These are phyloP conservation scores for Coleophoma crateriformis DNA, from an alignment of 2,329 filamentous ascomycete species.

Conservation along the genomic window DNA sequence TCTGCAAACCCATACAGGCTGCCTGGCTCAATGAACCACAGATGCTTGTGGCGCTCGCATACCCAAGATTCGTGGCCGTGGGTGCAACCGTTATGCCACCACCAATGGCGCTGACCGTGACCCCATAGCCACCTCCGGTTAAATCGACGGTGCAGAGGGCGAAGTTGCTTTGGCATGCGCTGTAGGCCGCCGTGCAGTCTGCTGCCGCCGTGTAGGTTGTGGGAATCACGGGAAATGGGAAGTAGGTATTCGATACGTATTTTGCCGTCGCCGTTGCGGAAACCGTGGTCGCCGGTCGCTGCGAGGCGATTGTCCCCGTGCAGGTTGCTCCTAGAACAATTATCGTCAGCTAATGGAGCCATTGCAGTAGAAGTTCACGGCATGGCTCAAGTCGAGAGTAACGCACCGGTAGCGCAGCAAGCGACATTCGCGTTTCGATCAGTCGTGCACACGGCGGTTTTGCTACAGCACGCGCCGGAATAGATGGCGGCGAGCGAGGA, in stretches of 20 bases:
- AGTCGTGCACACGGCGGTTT: slow-evolving; percentile 21
- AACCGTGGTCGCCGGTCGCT: slow-evolving; percentile 11
- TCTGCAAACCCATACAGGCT: slow-evolving; percentile 37
- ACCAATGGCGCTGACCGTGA: slow-evolving; percentile 49
- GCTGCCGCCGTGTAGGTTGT: slow-evolving; percentile 45
- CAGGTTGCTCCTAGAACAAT: slow-evolving; percentile 17
- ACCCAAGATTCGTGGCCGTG: slow-evolving; percentile 30
- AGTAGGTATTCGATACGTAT: slow-evolving; percentile 52
- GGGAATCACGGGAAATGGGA: slow-evolving; percentile 51
- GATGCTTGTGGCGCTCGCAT: slow-evolving; percentile 43
- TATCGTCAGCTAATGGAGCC: background rate
- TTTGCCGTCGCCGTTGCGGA: slow-evolving; percentile 25
- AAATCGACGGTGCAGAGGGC: slow-evolving; percentile 46
- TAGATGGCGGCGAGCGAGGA: slow-evolving; percentile 18
- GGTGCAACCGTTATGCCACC: slow-evolving; percentile 46
- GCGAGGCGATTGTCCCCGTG: slow-evolving; percentile 20
- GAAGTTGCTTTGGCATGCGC: slow-evolving; percentile 48
- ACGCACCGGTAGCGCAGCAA: slow-evolving; percentile 23
- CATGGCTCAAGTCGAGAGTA: too few species aligned
- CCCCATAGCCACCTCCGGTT: slow-evolving; percentile 37
- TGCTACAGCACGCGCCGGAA: slow-evolving; percentile 25
- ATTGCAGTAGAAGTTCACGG: background rate
- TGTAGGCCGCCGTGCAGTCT: slow-evolving; percentile 45
- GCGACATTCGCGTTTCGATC: slow-evolving; percentile 23
- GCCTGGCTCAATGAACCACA: slow-evolving; percentile 49